Evolutionary conservation across 2,329 filamentous ascomycete genomes (phyloP).

Genomic region (Aaosphaeria pasadenensis): DNA sequence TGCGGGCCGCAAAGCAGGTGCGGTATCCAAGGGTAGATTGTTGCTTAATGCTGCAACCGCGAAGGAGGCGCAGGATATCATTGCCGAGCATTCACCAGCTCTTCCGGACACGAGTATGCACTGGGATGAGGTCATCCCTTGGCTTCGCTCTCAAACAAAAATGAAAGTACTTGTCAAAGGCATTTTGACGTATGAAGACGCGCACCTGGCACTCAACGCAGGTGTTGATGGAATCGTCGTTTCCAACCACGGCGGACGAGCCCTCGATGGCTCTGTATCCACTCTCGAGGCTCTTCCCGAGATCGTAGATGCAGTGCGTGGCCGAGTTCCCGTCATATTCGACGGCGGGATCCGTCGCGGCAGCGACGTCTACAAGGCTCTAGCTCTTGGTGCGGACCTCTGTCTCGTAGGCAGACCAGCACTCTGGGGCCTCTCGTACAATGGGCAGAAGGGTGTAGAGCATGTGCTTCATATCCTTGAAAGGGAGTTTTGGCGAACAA

Average conservation of each 20-base stretch:
- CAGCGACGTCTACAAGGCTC: slow-evolving; percentile 18
- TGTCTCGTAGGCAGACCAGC: slow-evolving; percentile 9
- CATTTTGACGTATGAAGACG: slow-evolving; percentile 51
- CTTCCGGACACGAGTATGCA: background rate
- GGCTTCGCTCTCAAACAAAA: slow-evolving; percentile 5
- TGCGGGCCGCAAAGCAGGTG: background rate
- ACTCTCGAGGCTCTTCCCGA: slow-evolving; percentile 3
- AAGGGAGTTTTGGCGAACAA: background rate
- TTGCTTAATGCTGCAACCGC: background rate
- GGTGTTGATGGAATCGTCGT: slow-evolving; percentile 47
- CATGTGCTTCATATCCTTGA: slow-evolving; percentile 6
- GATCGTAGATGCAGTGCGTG: slow-evolving; percentile 1
- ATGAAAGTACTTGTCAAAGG: slow-evolving; percentile 39
- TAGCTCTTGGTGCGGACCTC: slow-evolving; percentile 12
- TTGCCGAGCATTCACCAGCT: background rate
- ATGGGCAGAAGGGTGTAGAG: slow-evolving; percentile 11
- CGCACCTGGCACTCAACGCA: slow-evolving; percentile 42
- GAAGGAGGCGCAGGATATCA: background rate
- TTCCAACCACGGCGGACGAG: slow-evolving; percentile 34
- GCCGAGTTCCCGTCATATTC: slow-evolving; percentile 2
- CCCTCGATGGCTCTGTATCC: slow-evolving; percentile 7
- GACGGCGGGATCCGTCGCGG: slow-evolving; percentile 9
- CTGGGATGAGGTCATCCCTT: slow-evolving; percentile 6
- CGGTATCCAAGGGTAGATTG: background rate
- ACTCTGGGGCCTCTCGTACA: slow-evolving; percentile 8